These are phyloP conservation scores for Flammula alnicola DNA, from an alignment of 1,284 basidiomycete genomes.

Conservation along the genomic window DNA sequence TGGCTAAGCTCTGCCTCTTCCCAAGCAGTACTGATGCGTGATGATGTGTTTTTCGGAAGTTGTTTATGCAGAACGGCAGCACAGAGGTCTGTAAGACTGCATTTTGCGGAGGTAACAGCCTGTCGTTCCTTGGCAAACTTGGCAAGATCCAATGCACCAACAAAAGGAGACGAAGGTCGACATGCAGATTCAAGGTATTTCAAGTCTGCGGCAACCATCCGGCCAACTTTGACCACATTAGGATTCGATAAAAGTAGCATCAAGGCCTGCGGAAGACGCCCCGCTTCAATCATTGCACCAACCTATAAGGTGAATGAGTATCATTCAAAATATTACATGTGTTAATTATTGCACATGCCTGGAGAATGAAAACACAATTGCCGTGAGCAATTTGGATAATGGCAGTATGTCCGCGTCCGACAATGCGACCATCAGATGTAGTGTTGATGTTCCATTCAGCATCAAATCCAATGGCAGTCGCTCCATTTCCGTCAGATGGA, in stretches of 20 bases:
- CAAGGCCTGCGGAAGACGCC: slow-evolving; percentile 12
- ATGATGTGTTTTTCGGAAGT: no score
- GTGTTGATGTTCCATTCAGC: slow-evolving; percentile 20
- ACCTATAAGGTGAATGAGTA: slow-evolving; percentile 14
- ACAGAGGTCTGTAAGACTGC: no score
- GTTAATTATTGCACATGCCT: slow-evolving; percentile 5
- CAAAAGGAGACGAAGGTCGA: no score
- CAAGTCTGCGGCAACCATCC: no score
- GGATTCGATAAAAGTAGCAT: slow-evolving; percentile 19
- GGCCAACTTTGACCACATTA: slow-evolving; percentile 24
- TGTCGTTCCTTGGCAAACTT: no score
- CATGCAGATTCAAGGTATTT: no score
- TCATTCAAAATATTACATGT: not conserved
- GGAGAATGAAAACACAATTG: slow-evolving; percentile 16
- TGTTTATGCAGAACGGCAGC: no score
- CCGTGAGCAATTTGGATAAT: slow-evolving; percentile 20
- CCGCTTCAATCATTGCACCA: slow-evolving; percentile 11
- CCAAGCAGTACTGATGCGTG: no score
- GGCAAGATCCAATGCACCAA: no score
- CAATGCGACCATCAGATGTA: not conserved
- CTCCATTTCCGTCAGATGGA: slow-evolving; percentile 9
- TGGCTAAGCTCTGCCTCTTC: no score
- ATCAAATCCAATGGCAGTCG: slow-evolving; percentile 22
- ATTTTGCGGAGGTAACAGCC: no score
- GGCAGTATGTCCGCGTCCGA: slow-evolving; percentile 9